Evolutionary conservation across 2,329 filamentous ascomycete species (phyloP).

Genomic region (Pyricularia sp.): DNA sequence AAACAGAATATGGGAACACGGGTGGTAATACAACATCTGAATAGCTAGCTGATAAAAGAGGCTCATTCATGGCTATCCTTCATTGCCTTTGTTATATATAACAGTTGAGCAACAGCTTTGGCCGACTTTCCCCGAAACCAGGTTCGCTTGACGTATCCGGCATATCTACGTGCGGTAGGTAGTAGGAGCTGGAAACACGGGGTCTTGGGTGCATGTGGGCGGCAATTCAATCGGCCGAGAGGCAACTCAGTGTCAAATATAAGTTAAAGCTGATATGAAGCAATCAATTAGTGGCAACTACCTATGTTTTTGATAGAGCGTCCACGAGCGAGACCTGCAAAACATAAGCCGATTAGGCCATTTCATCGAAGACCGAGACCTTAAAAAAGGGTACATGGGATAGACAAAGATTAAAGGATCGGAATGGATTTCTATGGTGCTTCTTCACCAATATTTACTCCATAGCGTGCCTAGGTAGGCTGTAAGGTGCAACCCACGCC

Average conservation of each 20-base stretch:
- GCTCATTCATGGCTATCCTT: background rate
- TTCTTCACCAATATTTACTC: too few relatives aligned
- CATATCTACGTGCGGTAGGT: background rate
- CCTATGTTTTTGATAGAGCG: background rate
- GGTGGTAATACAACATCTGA: background rate
- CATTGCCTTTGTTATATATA: background rate
- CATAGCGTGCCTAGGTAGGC: too few relatives aligned
- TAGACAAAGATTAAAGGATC: too few relatives aligned
- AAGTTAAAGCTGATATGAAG: background rate
- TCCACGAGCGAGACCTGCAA: background rate
- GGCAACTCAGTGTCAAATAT: background rate
- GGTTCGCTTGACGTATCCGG: background rate
- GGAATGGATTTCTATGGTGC: too few relatives aligned
- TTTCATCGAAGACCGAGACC: too few relatives aligned
- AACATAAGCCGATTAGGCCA: background rate
- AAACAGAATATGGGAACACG: background rate
- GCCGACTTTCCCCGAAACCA: background rate
- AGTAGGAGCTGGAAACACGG: background rate
- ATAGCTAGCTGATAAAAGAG: background rate
- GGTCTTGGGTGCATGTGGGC: background rate
- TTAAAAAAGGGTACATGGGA: too few relatives aligned
- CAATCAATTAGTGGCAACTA: background rate
- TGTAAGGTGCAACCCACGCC: too few relatives aligned
- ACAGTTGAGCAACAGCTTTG: background rate
- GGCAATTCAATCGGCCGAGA: background rate